Conservation (phyloP, 2,329 filamentous ascomycete species). For the Alternaria solani region DNA sequence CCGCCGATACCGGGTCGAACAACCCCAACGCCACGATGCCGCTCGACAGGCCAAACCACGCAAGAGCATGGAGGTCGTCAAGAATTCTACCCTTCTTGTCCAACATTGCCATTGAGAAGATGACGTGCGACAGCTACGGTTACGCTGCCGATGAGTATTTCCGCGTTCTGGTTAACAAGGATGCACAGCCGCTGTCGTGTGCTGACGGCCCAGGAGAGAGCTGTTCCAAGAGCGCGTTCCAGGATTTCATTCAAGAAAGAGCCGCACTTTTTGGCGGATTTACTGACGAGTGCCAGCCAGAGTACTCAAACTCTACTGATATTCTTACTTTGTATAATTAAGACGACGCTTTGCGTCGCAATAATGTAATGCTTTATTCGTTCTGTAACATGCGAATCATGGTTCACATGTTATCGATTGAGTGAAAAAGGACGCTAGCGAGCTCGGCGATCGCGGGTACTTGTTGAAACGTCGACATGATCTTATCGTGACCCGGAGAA, state of each 20-base stretch:
- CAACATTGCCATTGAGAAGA: slow-evolving; percentile 71
- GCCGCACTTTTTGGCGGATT: slow-evolving; percentile 56
- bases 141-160: slow-evolving; percentile 61
- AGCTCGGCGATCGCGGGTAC: slow-evolving; percentile 1
- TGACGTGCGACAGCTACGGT: slow-evolving; percentile 68
- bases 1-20: slow-evolving; percentile 61
- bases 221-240: slow-evolving; percentile 56
- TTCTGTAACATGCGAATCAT: not conserved
- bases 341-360: not conserved
- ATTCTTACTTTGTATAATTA: slow-evolving; percentile 35
- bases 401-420: not conserved
- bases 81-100: slow-evolving; percentile 70
- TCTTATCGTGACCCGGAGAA: not conserved
- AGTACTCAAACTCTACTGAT: slow-evolving; percentile 56
- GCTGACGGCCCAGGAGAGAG: slow-evolving; percentile 61
- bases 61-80: slow-evolving; percentile 69
- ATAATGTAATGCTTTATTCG: not conserved
- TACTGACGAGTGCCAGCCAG: slow-evolving; percentile 53
- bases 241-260: slow-evolving; percentile 54
- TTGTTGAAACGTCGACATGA: not conserved
- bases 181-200: slow-evolving; percentile 60
- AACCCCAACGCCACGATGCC: slow-evolving; percentile 72
- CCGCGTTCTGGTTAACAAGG: slow-evolving; percentile 61
- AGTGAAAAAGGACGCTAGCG: slow-evolving; percentile 5
- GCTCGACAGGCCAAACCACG: slow-evolving; percentile 67